Base-by-base conservation (phyloP, 1,284 basidiomycete genomes). In the Puccinia triticina region DNA sequence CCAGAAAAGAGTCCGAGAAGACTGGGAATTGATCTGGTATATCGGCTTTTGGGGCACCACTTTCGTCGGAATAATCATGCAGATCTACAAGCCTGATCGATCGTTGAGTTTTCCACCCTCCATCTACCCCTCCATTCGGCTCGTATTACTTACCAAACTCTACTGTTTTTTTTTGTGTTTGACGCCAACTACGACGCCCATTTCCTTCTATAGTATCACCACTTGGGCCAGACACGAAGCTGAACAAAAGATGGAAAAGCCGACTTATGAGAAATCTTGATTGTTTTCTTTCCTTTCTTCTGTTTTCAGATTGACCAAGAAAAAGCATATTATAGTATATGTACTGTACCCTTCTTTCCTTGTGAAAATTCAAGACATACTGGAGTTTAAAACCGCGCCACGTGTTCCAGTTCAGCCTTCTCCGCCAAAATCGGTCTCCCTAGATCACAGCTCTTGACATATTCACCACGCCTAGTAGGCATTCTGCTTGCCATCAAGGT, bases 21-120 rank as follows among this genome's bases (percentile, higher is more conserved):
- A 73, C 43, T 80, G 78, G 78, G 78, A 80, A 48, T 61, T 80
- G 43, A 80, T 61, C 29, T 80, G 78, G 78, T 80, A 80, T 61
- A 80, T 80, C 40, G 78, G 78, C 37, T 80, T 80, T 61, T 80
- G 78, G 78, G 78, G 78, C 21, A 80, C 78, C 12, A 80, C 78
- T 37, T 40, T 46, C 12, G 32, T 80, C 2, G 78, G 78, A 0
- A 80, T 80, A 5, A 43, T 80, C 23, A 72, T 80, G 69, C 78
- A 80, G 3, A 59, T 80, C 53, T 80, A 72, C 37, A 80, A 80
- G 66, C 78, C 78, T n/a, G 78, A 80, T 73, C 66, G 78, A 53
- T 80, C 78, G 78, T 80, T 57, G 23, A 69, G 69, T 32, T 43
- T 43, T 43, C 12, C 40, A 43, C 32, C 57, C 8, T 21, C 34